Percentiles rank a stretch among this genome's conserved stretches.
phyloP scores from a whole-genome alignment of 345 rosid species.

The Moringa oleifera region DNA sequence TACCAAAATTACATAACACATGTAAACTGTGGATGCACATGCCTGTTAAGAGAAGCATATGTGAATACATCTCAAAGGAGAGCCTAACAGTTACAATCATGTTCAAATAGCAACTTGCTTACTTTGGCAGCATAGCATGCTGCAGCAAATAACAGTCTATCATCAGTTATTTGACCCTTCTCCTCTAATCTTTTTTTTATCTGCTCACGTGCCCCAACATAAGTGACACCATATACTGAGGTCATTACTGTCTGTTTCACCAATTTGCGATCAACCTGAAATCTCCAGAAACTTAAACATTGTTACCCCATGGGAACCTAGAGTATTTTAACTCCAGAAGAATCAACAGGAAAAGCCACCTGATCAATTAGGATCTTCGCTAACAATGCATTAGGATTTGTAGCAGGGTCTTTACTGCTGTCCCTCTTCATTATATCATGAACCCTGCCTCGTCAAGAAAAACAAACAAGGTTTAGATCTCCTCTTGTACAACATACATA shows the following conservation, averaged over 20 bases:
- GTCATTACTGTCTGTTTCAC: slow-evolving; percentile 99
- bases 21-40: neutral
- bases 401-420: slow-evolving; percentile 68
- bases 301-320: neutral
- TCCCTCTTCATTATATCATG: slow-evolving; percentile 81
- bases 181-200: slow-evolving; percentile 90
- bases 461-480: slow-evolving; percentile 3
- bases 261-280: slow-evolving; percentile 91
- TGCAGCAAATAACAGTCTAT: slow-evolving; percentile 64
- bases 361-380: slow-evolving; percentile 79
- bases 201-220: slow-evolving; percentile 95
- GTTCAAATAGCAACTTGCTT: slow-evolving; percentile 18
- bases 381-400: slow-evolving; percentile 61
- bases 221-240: slow-evolving; percentile 98
- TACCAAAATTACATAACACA: neutral
- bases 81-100: too few species aligned
- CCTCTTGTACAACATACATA: neutral
- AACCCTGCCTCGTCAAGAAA: slow-evolving; percentile 49
- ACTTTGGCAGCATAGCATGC: slow-evolving; percentile 95
- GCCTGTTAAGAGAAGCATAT: neutral
- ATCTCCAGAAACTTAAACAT: slow-evolving; percentile 22
- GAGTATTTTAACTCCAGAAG: slow-evolving; percentile 1
- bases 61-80: neutral
- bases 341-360: slow-evolving; percentile 35
- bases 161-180: slow-evolving; percentile 83